Conservation (phyloP, 1,284 basidiomycete genomes). For the Earliella scabrosa region DNA sequence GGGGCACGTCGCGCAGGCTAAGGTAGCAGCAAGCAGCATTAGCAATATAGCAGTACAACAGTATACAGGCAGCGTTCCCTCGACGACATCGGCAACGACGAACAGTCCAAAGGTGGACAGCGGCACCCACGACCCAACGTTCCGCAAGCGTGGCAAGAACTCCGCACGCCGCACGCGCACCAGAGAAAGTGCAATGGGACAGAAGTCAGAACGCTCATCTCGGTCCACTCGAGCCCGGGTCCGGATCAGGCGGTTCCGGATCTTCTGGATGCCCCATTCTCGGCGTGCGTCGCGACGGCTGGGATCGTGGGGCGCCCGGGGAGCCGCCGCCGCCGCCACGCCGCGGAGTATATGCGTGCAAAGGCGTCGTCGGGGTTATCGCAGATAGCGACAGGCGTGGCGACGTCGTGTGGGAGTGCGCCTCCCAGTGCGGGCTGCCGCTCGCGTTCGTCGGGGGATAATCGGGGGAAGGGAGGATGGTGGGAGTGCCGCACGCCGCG, state of each 20-base stretch:
- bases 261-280: conserved; percentile 11
- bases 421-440: conserved; percentile 21
- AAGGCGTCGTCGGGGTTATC: background rate
- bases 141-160: no score
- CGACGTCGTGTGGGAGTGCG: conserved; percentile 7
- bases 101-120: background rate
- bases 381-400: background rate
- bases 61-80: background rate
- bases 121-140: no score
- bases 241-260: conserved; percentile 15
- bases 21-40: background rate
- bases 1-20: background rate
- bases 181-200: no score
- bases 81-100: background rate
- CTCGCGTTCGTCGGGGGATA: conserved; percentile 15
- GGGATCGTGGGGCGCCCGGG: background rate
- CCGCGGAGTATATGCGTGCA: no score
- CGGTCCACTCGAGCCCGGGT: no score
- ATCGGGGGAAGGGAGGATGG: conserved; percentile 25
- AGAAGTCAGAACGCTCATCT: no score
- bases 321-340: no score
- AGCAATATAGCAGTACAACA: conserved; percentile 5
- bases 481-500: conserved; percentile 18
- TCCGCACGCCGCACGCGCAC: no score
- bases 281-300: background rate